Conservation (phyloP, 257 asterid species). For the Jacaranda mimosifolia region DNA sequence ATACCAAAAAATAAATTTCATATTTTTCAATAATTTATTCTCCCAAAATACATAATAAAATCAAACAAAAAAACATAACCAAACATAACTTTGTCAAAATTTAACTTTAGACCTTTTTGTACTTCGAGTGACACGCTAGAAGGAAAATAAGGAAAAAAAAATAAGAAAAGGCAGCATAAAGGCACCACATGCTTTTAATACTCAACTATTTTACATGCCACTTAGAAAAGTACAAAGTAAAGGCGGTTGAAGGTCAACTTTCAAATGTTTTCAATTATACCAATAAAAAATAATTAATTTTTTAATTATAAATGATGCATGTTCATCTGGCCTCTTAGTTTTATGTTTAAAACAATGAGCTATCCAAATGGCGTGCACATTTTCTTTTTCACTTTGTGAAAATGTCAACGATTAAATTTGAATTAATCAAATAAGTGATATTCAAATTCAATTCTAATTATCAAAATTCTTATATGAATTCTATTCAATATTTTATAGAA, state of each 20-base stretch:
- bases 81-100: not conserved
- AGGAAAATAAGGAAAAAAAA: too few relatives aligned
- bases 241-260: not conserved
- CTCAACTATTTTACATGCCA: not conserved
- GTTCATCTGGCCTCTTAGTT: not conserved
- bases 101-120: not conserved
- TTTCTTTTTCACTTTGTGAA: not conserved
- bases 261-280: not conserved
- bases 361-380: not conserved
- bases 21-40: too few relatives aligned
- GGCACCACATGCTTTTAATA: not conserved
- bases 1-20: too few relatives aligned
- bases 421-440: too few relatives aligned
- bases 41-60: too few relatives aligned
- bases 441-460: too few relatives aligned
- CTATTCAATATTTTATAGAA: too few relatives aligned
- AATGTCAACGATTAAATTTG: not conserved
- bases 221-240: not conserved
- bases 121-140: not conserved
- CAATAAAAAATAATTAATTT: not conserved
- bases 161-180: not conserved
- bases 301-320: not conserved
- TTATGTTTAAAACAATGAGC: not conserved
- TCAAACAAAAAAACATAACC: too few relatives aligned
- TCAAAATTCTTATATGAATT: too few relatives aligned